Evolutionary conservation across 352 stramenopile species (phyloP).

Genomic region (Globisporangium emineosum): DNA sequence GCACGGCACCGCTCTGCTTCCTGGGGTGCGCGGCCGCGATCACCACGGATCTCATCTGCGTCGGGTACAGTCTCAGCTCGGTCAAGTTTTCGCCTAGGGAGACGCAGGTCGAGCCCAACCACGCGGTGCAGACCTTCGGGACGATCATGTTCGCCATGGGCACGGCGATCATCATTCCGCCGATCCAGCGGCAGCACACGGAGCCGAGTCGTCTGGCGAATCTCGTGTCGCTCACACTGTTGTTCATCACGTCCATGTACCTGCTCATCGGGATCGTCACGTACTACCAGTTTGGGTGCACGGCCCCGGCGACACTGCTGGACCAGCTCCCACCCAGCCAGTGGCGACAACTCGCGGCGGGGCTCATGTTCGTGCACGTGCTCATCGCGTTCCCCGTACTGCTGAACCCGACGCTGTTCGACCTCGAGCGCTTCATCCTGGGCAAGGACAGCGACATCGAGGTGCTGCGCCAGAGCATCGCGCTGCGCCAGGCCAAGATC

Average conservation of each 20-base stretch:
- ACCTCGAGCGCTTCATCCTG: slow-evolving; percentile 56
- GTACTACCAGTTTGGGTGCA: slow-evolving; percentile 75
- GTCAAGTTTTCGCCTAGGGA: slow-evolving; percentile 41
- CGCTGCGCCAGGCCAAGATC: slow-evolving; percentile 28
- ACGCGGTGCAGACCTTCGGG: slow-evolving; percentile 52
- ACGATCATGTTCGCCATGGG: slow-evolving; percentile 73
- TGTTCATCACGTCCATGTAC: slow-evolving; percentile 74
- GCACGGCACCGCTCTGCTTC: slow-evolving; percentile 40
- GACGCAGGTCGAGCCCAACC: slow-evolving; percentile 39
- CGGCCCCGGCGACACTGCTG: slow-evolving; percentile 49
- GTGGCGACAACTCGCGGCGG: slow-evolving; percentile 32
- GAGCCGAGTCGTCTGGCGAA: slow-evolving; percentile 48
- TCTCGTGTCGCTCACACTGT: slow-evolving; percentile 56
- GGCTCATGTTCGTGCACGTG: slow-evolving; percentile 59
- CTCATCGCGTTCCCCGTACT: slow-evolving; percentile 60
- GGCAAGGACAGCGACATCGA: slow-evolving; percentile 60
- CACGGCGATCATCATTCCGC: slow-evolving; percentile 62
- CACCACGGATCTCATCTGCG: slow-evolving; percentile 47
- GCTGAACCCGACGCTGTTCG: slow-evolving; percentile 60
- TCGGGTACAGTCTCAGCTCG: slow-evolving; percentile 43
- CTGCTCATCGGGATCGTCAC: slow-evolving; percentile 62
- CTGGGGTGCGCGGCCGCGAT: slow-evolving; percentile 46
- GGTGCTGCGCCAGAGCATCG: slow-evolving; percentile 47
- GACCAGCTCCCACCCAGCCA: slow-evolving; percentile 41
- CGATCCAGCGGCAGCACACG: slow-evolving; percentile 57